These are phyloP conservation scores for Rhizoctonia solani DNA, from an alignment of 1,284 basidiomycete genomes.

Conservation along the genomic window DNA sequence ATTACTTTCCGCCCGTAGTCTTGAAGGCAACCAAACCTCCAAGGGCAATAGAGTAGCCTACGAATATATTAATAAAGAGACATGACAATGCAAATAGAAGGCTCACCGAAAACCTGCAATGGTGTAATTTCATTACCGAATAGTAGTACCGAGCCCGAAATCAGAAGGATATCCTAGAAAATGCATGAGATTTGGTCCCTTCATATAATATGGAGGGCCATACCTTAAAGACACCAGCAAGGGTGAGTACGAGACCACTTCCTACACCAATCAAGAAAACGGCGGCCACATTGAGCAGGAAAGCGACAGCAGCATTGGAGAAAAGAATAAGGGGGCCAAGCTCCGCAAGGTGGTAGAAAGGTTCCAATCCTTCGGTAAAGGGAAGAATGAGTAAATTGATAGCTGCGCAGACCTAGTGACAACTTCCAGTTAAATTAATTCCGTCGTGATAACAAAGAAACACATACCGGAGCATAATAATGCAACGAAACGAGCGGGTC, in stretches of 20 bases:
- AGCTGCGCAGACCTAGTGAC: constrained; percentile 70
- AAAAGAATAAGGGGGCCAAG: constrained; percentile 80
- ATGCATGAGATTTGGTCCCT: background rate
- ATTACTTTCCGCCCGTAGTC: constrained; percentile 69
- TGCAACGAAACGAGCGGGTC: constrained; percentile 94
- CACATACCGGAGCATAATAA: constrained; percentile 83
- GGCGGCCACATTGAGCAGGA: constrained; percentile 89
- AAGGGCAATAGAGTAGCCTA: constrained; percentile 82
- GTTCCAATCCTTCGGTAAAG: constrained; percentile 87
- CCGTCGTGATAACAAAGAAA: background rate
- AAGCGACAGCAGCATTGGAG: constrained; percentile 86
- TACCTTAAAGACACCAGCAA: constrained; percentile 94
- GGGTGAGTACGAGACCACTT: constrained; percentile 85
- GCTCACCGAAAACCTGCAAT: constrained; percentile 83
- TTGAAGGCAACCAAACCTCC: constrained; percentile 80
- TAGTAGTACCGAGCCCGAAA: constrained; percentile 84
- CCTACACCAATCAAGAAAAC: constrained; percentile 93
- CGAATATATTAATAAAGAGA: constrained; percentile 1
- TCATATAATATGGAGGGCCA: constrained; percentile 35
- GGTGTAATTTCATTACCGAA: constrained; percentile 80
- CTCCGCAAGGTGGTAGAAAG: constrained; percentile 74
- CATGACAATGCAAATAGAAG: constrained; percentile 39
- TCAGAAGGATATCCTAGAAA: constrained; percentile 85
- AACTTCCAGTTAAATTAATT: constrained; percentile 35
- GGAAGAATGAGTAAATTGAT: constrained; percentile 86